Evolutionary conservation across 441 rosid genomes (phyloP).

Genomic region (Flueggea neowawraea): DNA sequence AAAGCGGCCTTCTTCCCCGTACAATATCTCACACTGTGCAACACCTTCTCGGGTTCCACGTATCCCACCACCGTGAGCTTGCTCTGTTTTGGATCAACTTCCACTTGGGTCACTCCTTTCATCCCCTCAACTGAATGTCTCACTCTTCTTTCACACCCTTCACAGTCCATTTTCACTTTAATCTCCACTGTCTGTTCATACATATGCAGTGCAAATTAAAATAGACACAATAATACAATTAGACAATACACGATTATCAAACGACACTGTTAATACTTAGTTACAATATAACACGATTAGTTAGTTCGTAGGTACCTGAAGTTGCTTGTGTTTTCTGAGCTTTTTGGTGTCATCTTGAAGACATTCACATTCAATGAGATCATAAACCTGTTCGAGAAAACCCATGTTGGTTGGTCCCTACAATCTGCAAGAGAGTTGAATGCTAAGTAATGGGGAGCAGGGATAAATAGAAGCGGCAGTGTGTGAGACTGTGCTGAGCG

Average conservation of each 20-base stretch:
- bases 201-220: too few relatives aligned
- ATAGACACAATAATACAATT: too few relatives aligned
- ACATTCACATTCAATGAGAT: constrained; percentile 16
- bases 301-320: constrained; percentile 45
- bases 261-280: too few relatives aligned
- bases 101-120: constrained; percentile 68
- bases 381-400: constrained; percentile 8
- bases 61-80: constrained; percentile 86
- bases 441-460: too few relatives aligned
- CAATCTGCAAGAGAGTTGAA: not conserved
- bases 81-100: constrained; percentile 59
- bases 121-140: constrained; percentile 68
- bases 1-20: constrained; percentile 86
- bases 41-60: constrained; percentile 62
- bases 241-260: too few relatives aligned
- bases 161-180: constrained; percentile 82
- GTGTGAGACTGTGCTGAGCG: too few relatives aligned
- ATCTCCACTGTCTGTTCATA: constrained; percentile 75
- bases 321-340: constrained; percentile 40
- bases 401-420: constrained; percentile 18
- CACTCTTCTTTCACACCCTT: constrained; percentile 83
- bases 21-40: constrained; percentile 59
- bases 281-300: too few relatives aligned
- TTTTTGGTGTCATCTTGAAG: constrained; percentile 11
- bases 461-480: too few relatives aligned